Evolutionary conservation across 1,284 basidiomycete genomes (phyloP).

Genomic region (Cutaneotrichosporon cavernicola): DNA sequence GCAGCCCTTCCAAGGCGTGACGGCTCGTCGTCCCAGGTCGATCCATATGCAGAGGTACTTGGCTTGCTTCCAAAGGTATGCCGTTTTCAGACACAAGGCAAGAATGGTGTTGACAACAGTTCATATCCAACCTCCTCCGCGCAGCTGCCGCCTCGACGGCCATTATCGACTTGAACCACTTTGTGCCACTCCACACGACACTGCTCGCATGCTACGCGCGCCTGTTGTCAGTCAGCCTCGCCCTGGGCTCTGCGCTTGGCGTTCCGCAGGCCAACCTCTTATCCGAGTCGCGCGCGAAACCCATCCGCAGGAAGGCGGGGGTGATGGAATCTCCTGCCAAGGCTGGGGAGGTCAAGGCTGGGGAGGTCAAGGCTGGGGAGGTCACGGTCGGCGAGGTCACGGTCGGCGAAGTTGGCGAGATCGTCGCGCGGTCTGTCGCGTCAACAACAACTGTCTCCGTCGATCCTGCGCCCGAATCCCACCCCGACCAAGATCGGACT

Average conservation of each 20-base stretch:
- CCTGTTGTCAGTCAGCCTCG: conserved; percentile 31
- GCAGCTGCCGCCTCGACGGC: conserved; percentile 18
- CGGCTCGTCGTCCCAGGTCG: neutral
- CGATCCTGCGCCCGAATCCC: too few relatives aligned
- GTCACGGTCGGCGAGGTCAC: neutral
- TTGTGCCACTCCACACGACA: conserved; percentile 44
- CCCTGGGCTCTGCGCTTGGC: conserved; percentile 9
- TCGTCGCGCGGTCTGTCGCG: neutral
- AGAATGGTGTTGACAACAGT: conserved; percentile 15
- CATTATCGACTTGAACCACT: conserved; percentile 34
- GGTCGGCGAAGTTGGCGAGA: conserved; percentile 1
- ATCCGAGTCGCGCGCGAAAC: too few relatives aligned
- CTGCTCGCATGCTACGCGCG: conserved; percentile 37
- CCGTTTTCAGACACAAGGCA: too few relatives aligned
- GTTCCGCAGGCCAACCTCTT: neutral
- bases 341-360: neutral
- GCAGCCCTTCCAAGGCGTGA: neutral
- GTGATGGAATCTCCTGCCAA: too few relatives aligned
- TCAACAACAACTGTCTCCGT: too few relatives aligned
- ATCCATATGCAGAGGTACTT: neutral
- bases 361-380: neutral
- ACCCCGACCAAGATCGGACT: too few relatives aligned
- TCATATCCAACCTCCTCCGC: conserved; percentile 17
- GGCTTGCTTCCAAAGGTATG: conserved; percentile 1
- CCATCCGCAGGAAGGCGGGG: too few relatives aligned